Base-by-base conservation (phyloP, 2,329 filamentous ascomycete genomes). In the Onygena corvina region DNA sequence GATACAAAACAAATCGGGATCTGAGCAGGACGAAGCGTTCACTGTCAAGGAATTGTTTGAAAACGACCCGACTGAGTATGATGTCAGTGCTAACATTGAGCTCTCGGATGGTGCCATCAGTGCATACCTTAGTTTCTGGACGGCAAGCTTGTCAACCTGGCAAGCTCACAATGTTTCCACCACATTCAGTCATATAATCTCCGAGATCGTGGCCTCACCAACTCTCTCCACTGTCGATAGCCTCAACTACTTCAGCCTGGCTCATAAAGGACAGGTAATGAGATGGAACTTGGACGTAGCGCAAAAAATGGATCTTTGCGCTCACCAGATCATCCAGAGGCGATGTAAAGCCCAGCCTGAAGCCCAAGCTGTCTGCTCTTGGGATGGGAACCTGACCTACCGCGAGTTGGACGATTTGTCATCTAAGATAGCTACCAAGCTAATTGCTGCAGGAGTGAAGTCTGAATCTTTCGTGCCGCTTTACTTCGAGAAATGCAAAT, bases 311-410 rank as follows among this genome's bases (percentile, higher is more conserved):
- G 44, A 49, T 14, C 14, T 21, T 38, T 49, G 49, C 38, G 46
- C 57, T 11, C 58, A 60, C 35, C 50, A 59, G 6, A 11, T 59
- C 14, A 52, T 60, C 12, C 33, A 47, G 12, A 27, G 48, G 36
- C 53, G 42, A 29, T 54, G 48, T 21, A 11, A 16, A 6, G 11
- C 38, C 3, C 49, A 49, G n/a, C 57, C 55, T n/a, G 48, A 54
- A 14, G 46, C 46, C 23, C 38, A 48, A 6, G 59, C 59, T 3
- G 47, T 60, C 12, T 49, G 50, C 36, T 51, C 57, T 7, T 59
- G 56, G 55, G 58, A 61, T 31, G 56, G 54, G 18, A 47, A 38
- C 14, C 30, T 54, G 4, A 55, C 52, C 33, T 58, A 52, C 40
- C 33, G 29, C 14, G 45, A 54, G 35, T 31, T 57, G 11, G 53